A percentile compares a stretch with the other conserved stretches of the same genome.
phyloP scores from a whole-genome alignment of 163 green algal species.

The Scenedesmus sp. region DNA sequence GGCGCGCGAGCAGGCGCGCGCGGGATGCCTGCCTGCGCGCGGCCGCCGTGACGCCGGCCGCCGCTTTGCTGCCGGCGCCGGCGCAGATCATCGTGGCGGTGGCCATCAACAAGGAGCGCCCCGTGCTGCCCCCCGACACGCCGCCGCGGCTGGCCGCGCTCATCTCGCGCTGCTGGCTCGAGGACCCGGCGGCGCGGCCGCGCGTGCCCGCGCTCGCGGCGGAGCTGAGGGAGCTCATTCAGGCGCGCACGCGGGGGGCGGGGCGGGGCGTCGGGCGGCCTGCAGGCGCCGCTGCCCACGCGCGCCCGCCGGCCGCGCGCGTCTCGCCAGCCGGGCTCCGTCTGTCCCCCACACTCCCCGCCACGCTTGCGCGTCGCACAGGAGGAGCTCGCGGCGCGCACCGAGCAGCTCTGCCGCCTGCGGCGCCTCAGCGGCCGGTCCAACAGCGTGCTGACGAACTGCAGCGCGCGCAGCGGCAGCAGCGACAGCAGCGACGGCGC shows the following conservation, averaged over 20 bases:
- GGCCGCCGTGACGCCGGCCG: too few species aligned
- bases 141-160: constrained; percentile 69
- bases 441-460: background rate
- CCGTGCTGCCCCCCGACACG: constrained; percentile 63
- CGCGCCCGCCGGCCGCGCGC: too few species aligned
- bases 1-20: too few species aligned
- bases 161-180: constrained; percentile 73
- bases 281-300: too few species aligned
- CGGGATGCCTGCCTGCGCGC: too few species aligned
- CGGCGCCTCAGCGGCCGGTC: background rate
- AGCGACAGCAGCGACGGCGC: constrained; percentile 16
- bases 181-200: constrained; percentile 17
- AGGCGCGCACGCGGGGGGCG: too few species aligned
- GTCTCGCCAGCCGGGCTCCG: too few species aligned
- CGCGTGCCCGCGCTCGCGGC: background rate
- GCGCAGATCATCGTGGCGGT: constrained; percentile 74
- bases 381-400: constrained; percentile 1
- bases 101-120: constrained; percentile 76
- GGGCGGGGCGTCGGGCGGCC: too few species aligned
- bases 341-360: too few species aligned
- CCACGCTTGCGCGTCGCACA: background rate
- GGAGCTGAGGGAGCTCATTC: constrained; percentile 32
- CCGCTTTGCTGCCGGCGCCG: too few species aligned
- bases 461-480: constrained; percentile 6
- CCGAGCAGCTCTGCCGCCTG: background rate